Percentiles rank a stretch among this genome's conserved stretches.
These are phyloP conservation scores for Auricularia cornea DNA, from an alignment of 768 basidiomycete genomes.

Conservation along the genomic window DNA sequence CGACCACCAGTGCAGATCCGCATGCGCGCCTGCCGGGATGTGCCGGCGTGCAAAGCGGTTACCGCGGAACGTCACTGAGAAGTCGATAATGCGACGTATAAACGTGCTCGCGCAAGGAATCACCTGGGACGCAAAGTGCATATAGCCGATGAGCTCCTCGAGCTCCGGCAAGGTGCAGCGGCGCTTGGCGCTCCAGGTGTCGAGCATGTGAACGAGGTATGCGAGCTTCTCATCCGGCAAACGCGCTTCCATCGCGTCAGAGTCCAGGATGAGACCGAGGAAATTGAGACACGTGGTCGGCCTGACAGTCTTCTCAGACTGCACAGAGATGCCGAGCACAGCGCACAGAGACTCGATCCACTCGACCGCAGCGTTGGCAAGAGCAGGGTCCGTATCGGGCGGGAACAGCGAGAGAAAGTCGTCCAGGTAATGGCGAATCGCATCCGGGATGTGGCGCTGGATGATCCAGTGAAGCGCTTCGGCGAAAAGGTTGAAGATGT, in stretches of 20 bases:
- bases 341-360: too few species aligned
- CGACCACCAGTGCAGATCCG: slow-evolving; percentile 28
- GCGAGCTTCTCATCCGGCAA: slow-evolving; percentile 17
- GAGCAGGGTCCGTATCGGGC: too few species aligned
- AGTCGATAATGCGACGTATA: slow-evolving; percentile 15
- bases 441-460: slow-evolving; percentile 22
- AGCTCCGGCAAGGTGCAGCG: slow-evolving; percentile 19
- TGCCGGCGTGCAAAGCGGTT: slow-evolving; percentile 11
- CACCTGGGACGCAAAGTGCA: slow-evolving; percentile 29
- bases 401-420: too few species aligned
- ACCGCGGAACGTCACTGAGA: slow-evolving; percentile 13
- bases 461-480: slow-evolving; percentile 36
- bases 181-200: slow-evolving; percentile 16
- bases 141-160: slow-evolving; percentile 25
- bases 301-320: too few species aligned
- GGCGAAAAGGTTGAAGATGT: slow-evolving; percentile 34
- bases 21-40: slow-evolving; percentile 14
- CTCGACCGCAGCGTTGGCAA: too few species aligned
- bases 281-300: too few species aligned
- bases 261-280: too few species aligned
- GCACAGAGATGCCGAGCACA: too few species aligned
- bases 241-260: too few species aligned
- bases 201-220: slow-evolving; percentile 19
- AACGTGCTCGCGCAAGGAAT: slow-evolving; percentile 23
- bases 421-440: slow-evolving; percentile 3